Evolutionary conservation across 2,329 filamentous ascomycete species (phyloP).

Genomic region (Cladosporium sp.): DNA sequence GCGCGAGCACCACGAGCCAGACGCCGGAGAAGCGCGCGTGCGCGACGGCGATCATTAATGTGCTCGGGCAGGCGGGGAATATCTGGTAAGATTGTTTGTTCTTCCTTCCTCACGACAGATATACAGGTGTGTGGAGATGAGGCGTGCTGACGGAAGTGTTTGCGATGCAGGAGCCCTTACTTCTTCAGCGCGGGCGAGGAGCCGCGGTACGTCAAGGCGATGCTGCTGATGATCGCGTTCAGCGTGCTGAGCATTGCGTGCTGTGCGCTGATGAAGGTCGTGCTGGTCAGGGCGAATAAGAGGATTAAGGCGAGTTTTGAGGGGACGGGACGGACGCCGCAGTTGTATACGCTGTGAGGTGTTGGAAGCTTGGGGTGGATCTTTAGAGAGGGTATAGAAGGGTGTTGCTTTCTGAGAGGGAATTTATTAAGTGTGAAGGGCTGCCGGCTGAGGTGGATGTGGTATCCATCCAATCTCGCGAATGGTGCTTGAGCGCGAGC

Average conservation of each 20-base stretch:
- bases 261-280: constrained; percentile 5
- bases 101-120: background rate
- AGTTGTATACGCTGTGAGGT: background rate
- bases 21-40: constrained; percentile 36
- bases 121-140: background rate
- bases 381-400: too few relatives aligned
- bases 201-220: constrained; percentile 11
- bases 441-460: too few relatives aligned
- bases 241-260: constrained; percentile 8
- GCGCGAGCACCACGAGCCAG: constrained; percentile 27
- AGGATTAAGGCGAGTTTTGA: constrained; percentile 3
- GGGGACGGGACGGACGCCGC: background rate
- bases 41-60: constrained; percentile 33
- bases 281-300: constrained; percentile 8
- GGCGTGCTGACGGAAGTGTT: background rate
- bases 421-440: too few relatives aligned
- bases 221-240: constrained; percentile 13
- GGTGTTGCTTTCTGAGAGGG: too few relatives aligned
- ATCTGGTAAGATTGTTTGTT: constrained; percentile 17
- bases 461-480: too few relatives aligned
- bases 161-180: constrained; percentile 30
- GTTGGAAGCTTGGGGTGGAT: background rate
- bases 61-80: constrained; percentile 34
- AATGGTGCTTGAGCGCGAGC: too few relatives aligned
- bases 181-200: constrained; percentile 27